phyloP scores from a whole-genome alignment of 1,284 basidiomycete genomes.

The Irpex sp. region DNA sequence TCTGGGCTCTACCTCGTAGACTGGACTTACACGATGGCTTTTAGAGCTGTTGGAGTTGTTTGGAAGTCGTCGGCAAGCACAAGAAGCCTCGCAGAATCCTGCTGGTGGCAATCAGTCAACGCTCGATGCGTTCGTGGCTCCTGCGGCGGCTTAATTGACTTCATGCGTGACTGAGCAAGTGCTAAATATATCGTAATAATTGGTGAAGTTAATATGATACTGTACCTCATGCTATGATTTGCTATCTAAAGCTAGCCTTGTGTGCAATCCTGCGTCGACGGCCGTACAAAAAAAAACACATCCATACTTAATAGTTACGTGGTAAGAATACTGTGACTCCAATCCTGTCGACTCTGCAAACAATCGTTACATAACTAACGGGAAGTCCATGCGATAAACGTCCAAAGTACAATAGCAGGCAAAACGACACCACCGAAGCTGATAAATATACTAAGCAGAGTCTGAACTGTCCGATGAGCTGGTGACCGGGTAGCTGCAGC shows the following conservation, averaged over 20 bases:
- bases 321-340: neutral
- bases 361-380: neutral
- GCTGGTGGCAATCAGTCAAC: slow-evolving; percentile 14
- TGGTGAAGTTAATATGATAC: neutral
- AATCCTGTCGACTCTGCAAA: neutral
- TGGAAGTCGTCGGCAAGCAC: slow-evolving; percentile 12
- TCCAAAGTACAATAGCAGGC: neutral
- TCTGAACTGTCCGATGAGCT: neutral
- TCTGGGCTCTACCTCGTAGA: neutral
- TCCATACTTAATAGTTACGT: too few species aligned
- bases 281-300: too few species aligned
- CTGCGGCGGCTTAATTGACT: neutral
- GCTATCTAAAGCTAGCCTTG: too few species aligned
- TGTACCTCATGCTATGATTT: neutral
- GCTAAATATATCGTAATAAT: neutral
- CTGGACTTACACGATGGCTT: neutral
- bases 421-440: neutral
- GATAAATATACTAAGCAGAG: neutral
- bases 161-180: neutral
- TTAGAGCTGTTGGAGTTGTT: slow-evolving; percentile 19
- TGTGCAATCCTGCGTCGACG: too few species aligned
- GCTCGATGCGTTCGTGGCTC: slow-evolving; percentile 12
- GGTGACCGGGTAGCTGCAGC: neutral
- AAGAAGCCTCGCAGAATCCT: neutral
- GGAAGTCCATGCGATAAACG: neutral